These are phyloP conservation scores for Zizania palustris DNA, from an alignment of 202 grass and related monocot genomes.

Conservation along the genomic window DNA sequence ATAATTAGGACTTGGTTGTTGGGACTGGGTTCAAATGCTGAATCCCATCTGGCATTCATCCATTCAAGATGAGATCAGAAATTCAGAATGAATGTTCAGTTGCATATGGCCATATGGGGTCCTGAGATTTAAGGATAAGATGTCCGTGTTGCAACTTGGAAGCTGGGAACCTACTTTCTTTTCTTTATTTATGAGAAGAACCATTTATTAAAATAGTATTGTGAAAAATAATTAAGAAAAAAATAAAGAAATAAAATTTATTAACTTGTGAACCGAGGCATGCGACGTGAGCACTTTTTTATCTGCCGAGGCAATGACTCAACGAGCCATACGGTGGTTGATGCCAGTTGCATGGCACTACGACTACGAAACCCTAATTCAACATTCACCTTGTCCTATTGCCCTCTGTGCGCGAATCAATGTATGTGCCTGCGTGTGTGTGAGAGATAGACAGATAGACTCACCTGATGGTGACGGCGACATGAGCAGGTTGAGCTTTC, in stretches of 20 bases:
- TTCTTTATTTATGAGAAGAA: background rate
- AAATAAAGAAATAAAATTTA: too few relatives aligned
- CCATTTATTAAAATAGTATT: background rate
- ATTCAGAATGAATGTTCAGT: background rate
- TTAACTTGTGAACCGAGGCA: too few relatives aligned
- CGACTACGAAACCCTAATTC: constrained; percentile 12
- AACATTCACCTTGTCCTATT: constrained; percentile 34
- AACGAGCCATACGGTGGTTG: background rate
- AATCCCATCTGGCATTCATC: background rate
- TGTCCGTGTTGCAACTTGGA: constrained; percentile 5
- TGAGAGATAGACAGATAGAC: background rate
- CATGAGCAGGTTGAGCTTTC: constrained; percentile 60
- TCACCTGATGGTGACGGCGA: constrained; percentile 82
- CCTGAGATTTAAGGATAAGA: background rate
- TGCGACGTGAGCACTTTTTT: background rate
- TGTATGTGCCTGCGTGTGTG: background rate
- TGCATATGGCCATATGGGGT: constrained; percentile 1
- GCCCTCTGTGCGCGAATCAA: constrained; percentile 27
- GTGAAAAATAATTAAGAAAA: too few relatives aligned
- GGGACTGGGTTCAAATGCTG: constrained; percentile 1
- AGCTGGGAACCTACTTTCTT: background rate
- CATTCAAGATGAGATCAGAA: constrained; percentile 27
- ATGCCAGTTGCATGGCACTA: constrained; percentile 19
- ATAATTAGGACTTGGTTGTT: constrained; percentile 45
- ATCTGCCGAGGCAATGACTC: background rate